Evolutionary conservation across 2,329 filamentous ascomycete species (phyloP).

Genomic region (Didymosphaeria variabile): DNA sequence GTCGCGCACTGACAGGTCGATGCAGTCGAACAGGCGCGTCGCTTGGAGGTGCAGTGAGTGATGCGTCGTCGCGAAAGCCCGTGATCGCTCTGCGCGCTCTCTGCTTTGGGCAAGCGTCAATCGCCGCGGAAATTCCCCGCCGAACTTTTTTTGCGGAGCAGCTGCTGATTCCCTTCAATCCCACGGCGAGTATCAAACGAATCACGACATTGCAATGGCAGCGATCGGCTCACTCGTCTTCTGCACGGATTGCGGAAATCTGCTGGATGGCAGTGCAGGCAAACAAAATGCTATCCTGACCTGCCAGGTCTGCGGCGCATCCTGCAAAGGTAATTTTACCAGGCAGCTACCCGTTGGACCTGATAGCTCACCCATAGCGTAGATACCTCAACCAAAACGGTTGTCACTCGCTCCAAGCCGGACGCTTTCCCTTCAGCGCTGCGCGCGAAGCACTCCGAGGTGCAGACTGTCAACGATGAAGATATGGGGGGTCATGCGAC

Average conservation of each 20-base stretch:
- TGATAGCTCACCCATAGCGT: conserved; percentile 12
- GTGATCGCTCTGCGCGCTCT: background rate
- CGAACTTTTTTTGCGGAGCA: conserved; percentile 14
- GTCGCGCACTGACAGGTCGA: background rate
- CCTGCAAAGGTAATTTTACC: conserved; percentile 74
- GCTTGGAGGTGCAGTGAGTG: background rate
- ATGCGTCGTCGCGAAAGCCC: conserved; percentile 13
- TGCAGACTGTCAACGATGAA: conserved; percentile 81
- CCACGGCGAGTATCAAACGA: background rate
- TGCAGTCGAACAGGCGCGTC: background rate
- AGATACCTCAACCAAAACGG: conserved; percentile 68
- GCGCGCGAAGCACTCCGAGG: conserved; percentile 83
- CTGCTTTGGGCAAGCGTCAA: conserved; percentile 13
- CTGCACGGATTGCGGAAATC: conserved; percentile 90
- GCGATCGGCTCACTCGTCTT: conserved; percentile 91
- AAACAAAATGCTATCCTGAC: conserved; percentile 77
- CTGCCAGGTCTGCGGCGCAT: conserved; percentile 86
- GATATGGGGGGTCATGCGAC: conserved; percentile 78
- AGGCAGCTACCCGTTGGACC: background rate
- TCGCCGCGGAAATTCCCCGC: conserved; percentile 11
- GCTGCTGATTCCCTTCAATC: background rate
- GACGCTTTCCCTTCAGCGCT: conserved; percentile 91
- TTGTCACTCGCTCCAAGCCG: conserved; percentile 84
- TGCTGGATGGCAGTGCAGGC: conserved; percentile 82
- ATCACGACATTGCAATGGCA: conserved; percentile 67